Evolutionary conservation across 208 protist species (phyloP), one percentile per base, ranked within the genome.

Genomic region (Borovskyia barvae): DNA sequence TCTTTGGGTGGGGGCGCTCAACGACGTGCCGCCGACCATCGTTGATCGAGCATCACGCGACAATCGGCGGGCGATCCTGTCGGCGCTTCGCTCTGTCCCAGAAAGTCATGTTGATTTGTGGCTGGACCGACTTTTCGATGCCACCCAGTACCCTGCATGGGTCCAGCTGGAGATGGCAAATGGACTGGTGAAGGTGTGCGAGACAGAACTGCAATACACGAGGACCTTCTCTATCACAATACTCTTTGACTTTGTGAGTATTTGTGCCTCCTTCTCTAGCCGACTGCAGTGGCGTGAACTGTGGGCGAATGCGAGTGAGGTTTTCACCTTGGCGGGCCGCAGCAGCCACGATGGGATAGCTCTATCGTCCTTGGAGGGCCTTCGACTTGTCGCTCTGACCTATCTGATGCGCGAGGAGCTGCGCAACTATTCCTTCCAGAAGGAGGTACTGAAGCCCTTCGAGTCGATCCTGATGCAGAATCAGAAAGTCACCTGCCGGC

Each of bases 391-490:
- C 54, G 82, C 82, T 8, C 71, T 90, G 28, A 85, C 61, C 19
- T 94, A 90, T 40, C 63, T 92, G 20, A 82, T 82, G 61, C 75
- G 80, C 20, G 84, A 92, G 53, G 84, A 92, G 55, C 58, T 90
- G 53, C 67, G 85, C 26, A 87, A 90, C 66, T 90, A 90, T 57
- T 89, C 82, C 4, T 92, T 92, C 59, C 88, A 94, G 61, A 91
- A 92, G 59, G 80, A 90, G 53, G 80, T 90, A 47, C 73, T 94
- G 50, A 72, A 71, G 36, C 84, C 88, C 3, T 87, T 94, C 45
- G 75, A 86, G 57, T 55, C 62, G 1, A 90, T 94, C 61, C 66
- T 94, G 20, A 88, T 87, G 80, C 52, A 47, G 14, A 92, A 90
- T 58, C 66, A 82, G 37, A 76, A 85, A 57, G 65, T 77, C 15